Evolutionary conservation across 2,329 filamentous ascomycete genomes (phyloP), one percentile per base, ranked within the genome.

Genomic region (Trichoderma koningii): DNA sequence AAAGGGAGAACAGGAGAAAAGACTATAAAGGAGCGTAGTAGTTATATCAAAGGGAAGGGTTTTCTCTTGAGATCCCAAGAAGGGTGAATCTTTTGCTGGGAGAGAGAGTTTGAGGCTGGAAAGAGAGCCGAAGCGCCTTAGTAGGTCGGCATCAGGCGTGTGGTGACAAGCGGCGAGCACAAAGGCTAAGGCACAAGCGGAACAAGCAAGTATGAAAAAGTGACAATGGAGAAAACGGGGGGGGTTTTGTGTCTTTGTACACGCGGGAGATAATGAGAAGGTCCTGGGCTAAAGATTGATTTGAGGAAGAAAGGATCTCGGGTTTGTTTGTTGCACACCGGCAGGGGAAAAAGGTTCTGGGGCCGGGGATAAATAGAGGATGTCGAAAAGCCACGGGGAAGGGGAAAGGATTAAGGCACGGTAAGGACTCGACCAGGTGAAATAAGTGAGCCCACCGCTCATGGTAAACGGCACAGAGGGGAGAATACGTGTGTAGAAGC

Each of bases 311-410:
- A 53, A 55, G 14, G 50, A 14, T 38, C 51, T 28, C 21, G 7
- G 17, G 28, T 38, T 19, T 17, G 47, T 23, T 51, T 60, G 48
- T 47, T 55, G 50, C 50, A 63, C 60, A n/a, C 42, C 9, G 15
- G 41, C 28, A 50, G 47, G 14, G 41, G 50, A 50, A 44, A 50
- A 60, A 51, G 47, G 17, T n/a, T 34, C 56, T 60, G 60, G 51
- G 48, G n/a, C 60, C 50, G n/a, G 60, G 60, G 50, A 63, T 63
- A 63, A 63, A 63, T 63, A 63, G 50, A 26, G 26, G 41, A 12
- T 41, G 19, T 42, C 21, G n/a, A 38, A 45, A 44, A 34, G 41
- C 38, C 42, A 44, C 19, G 21, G 47, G 34, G 19, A 42, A 21
- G n/a, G 9, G n/a, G 6, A n/a, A 19, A 38, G 6, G 55, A 63